Evolutionary conservation across 805 yeast species (phyloP).

Genomic region (Danielia oregonensis): DNA sequence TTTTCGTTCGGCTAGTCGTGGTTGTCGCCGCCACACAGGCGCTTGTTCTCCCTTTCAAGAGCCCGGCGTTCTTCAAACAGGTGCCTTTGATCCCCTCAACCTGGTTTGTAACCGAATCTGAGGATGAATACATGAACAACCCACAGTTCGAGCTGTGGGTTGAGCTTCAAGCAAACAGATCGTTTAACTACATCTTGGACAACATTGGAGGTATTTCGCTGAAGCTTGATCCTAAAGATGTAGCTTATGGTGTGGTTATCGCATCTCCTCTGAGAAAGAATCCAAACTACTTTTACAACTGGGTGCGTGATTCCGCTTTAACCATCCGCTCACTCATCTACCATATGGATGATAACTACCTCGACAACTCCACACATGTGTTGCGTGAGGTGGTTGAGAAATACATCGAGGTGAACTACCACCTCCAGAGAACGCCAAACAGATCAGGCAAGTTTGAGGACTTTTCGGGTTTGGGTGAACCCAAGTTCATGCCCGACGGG

Average conservation of each 20-base stretch:
- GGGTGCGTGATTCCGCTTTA: conserved; percentile 89
- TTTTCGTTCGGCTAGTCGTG: background rate
- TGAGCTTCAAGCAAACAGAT: conserved; percentile 32
- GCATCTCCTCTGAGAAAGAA: conserved; percentile 72
- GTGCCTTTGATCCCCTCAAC: conserved; percentile 1
- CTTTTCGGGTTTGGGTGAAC: conserved; percentile 76
- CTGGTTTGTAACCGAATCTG: conserved; percentile 1
- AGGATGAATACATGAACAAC: conserved; percentile 2
- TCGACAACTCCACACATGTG: conserved; percentile 7
- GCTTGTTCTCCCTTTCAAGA: background rate
- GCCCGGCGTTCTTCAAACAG: background rate
- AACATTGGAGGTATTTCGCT: conserved; percentile 54
- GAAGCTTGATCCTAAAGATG: conserved; percentile 24
- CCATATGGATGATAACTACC: conserved; percentile 41
- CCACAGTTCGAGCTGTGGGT: conserved; percentile 39
- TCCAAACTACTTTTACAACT: conserved; percentile 86
- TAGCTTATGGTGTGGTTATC: conserved; percentile 66
- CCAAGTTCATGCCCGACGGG: conserved; percentile 73
- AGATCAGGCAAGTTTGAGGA: conserved; percentile 56
- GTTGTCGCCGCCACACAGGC: background rate
- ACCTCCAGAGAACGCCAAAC: conserved; percentile 64
- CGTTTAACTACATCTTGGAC: conserved; percentile 46
- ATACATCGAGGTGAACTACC: conserved; percentile 56
- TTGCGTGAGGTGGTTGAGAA: conserved; percentile 41
- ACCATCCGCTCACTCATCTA: conserved; percentile 64